phyloP scores from a whole-genome alignment of 2,329 filamentous ascomycete genomes.

The Alternaria sp. region DNA sequence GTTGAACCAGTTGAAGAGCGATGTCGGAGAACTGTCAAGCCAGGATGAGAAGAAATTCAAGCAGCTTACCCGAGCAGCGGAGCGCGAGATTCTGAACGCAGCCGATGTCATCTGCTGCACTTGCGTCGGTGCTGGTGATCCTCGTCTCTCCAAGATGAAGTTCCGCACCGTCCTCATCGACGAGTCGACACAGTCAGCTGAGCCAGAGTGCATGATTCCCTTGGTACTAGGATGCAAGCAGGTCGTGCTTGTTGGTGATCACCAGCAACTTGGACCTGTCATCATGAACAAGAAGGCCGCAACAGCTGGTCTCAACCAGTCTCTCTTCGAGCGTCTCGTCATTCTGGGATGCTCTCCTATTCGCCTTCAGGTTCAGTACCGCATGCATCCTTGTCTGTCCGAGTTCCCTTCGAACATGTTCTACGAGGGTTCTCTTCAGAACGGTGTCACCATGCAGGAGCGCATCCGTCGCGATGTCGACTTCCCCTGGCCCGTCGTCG shows the following conservation, averaged over 20 bases:
- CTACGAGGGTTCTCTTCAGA: constrained; percentile 96
- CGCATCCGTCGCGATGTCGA: constrained; percentile 91
- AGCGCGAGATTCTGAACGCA: constrained; percentile 92
- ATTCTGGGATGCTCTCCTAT: constrained; percentile 90
- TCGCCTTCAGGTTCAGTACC: constrained; percentile 94
- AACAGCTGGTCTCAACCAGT: constrained; percentile 96
- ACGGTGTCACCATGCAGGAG: constrained; percentile 89
- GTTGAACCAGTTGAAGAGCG: constrained; percentile 88
- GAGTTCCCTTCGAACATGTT: constrained; percentile 99
- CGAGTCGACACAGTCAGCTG: constrained; percentile 96
- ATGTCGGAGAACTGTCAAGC: constrained; percentile 88
- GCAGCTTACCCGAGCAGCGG: constrained; percentile 88
- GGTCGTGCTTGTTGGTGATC: constrained; percentile 96
- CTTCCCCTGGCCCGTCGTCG: constrained; percentile 94
- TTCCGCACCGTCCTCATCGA: constrained; percentile 98
- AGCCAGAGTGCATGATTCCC: constrained; percentile 99
- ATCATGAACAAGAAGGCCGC: constrained; percentile 99
- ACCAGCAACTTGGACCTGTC: constrained; percentile 96
- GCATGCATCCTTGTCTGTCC: constrained; percentile 97
- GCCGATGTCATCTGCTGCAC: constrained; percentile 99
- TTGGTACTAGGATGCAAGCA: constrained; percentile 97
- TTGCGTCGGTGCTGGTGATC: constrained; percentile 95
- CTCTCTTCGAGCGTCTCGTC: constrained; percentile 95
- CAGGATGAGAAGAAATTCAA: constrained; percentile 99
- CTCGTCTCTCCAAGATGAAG: constrained; percentile 93